Percentiles rank a stretch among this genome's conserved stretches.
Evolutionary conservation across 164 flowering plant genomes (phyloP).

Genomic region (Annona cherimola): DNA sequence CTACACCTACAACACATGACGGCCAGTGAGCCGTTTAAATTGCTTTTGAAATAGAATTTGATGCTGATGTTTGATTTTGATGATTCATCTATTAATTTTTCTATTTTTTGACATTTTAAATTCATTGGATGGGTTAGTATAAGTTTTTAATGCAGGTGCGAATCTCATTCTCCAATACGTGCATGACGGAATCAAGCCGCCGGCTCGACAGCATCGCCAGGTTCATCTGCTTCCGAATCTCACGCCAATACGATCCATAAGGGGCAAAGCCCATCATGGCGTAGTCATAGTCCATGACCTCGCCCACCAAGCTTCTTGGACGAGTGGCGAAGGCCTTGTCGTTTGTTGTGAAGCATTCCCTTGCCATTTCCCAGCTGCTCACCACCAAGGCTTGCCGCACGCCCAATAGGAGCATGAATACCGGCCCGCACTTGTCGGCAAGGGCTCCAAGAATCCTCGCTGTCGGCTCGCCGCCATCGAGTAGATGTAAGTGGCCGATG

Average conservation of each 20-base stretch:
- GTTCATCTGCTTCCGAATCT: constrained; percentile 2
- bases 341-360: constrained; percentile 21
- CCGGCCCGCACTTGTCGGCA: constrained; percentile 20
- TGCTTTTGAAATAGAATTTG: too few relatives aligned
- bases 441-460: constrained; percentile 7
- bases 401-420: constrained; percentile 13
- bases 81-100: too few relatives aligned
- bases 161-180: not conserved
- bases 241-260: constrained; percentile 13
- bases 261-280: constrained; percentile 10
- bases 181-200: not conserved
- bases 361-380: constrained; percentile 13
- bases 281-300: constrained; percentile 9
- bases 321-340: constrained; percentile 15
- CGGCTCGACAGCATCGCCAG: not conserved
- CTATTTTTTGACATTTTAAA: too few relatives aligned
- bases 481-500: constrained; percentile 21
- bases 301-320: not conserved
- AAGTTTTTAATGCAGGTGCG: not conserved
- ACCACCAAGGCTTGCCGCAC: constrained; percentile 12
- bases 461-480: not conserved
- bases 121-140: not conserved
- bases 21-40: too few relatives aligned
- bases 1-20: too few relatives aligned
- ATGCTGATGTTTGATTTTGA: too few relatives aligned